Conservation (phyloP, 1,284 basidiomycete genomes). For the Tranzscheliella williamsii region DNA sequence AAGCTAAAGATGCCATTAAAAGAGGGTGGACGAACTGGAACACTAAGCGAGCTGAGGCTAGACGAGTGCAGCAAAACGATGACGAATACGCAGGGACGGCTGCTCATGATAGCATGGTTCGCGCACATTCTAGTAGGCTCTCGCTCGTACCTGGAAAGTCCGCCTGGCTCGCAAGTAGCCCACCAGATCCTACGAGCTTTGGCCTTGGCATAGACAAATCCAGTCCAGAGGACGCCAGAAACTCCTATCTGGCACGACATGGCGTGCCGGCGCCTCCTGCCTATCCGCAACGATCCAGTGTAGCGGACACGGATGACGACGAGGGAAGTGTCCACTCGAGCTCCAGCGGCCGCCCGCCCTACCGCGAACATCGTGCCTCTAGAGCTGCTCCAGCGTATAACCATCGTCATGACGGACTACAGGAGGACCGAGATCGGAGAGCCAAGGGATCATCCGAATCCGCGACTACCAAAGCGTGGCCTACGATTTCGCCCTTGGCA, state of each 20-base stretch:
- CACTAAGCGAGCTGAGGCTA: slow-evolving; percentile 27
- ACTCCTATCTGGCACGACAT: slow-evolving; percentile 4
- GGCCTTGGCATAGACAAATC: slow-evolving; percentile 36
- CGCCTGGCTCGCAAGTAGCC: slow-evolving; percentile 38
- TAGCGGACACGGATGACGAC: slow-evolving; percentile 32
- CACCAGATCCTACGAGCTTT: slow-evolving; percentile 36
- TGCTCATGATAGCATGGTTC: slow-evolving; percentile 13
- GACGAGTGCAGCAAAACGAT: slow-evolving; percentile 3
- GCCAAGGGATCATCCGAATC: too few species aligned
- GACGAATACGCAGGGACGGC: slow-evolving; percentile 1
- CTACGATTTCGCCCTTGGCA: too few species aligned
- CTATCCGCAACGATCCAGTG: slow-evolving; percentile 7
- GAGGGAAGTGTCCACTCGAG: slow-evolving; percentile 32
- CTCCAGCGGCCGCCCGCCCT: slow-evolving; percentile 29
- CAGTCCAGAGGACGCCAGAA: slow-evolving; percentile 23
- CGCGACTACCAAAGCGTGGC: not conserved
- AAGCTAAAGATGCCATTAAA: slow-evolving; percentile 57
- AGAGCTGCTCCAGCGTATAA: slow-evolving; percentile 30
- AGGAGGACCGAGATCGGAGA: too few species aligned
- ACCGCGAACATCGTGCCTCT: slow-evolving; percentile 24
- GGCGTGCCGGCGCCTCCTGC: slow-evolving; percentile 3
- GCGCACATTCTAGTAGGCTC: slow-evolving; percentile 26
- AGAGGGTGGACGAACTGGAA: slow-evolving; percentile 57
- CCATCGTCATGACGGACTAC: too few species aligned
- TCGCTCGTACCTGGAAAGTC: slow-evolving; percentile 28